These are phyloP conservation scores for Leccinum variicolor DNA, from an alignment of 768 basidiomycete genomes.

Conservation along the genomic window DNA sequence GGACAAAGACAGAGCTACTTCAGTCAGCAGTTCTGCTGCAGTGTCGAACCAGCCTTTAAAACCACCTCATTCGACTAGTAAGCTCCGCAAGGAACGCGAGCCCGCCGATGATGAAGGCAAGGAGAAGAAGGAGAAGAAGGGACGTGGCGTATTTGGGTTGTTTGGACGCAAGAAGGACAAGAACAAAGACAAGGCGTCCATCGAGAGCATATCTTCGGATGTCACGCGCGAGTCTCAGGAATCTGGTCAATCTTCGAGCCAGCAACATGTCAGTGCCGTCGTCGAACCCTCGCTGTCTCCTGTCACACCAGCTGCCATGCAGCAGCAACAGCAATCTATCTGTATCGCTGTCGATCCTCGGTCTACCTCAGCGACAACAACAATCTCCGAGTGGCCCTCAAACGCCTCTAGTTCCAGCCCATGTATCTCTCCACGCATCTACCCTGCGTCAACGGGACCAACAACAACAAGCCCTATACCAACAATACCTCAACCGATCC, in stretches of 20 bases:
- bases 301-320: conserved; percentile 49
- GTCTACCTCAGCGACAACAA: conserved; percentile 21
- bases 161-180: conserved; percentile 79
- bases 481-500: conserved; percentile 85
- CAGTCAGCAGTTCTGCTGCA: conserved; percentile 25
- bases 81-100: conserved; percentile 45
- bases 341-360: conserved; percentile 18
- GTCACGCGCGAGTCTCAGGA: conserved; percentile 58
- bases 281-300: conserved; percentile 43
- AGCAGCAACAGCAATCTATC: conserved; percentile 52
- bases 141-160: conserved; percentile 73
- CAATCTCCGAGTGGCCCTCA: conserved; percentile 25
- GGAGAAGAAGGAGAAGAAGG: conserved; percentile 60
- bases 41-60: conserved; percentile 22
- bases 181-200: conserved; percentile 56
- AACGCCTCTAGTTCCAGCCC: conserved; percentile 29
- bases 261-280: conserved; percentile 28
- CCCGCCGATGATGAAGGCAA: conserved; percentile 46
- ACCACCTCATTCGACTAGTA: conserved; percentile 17
- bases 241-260: conserved; percentile 51
- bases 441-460: conserved; percentile 84
- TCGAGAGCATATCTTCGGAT: conserved; percentile 50
- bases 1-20: conserved; percentile 45
- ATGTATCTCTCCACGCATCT: conserved; percentile 58
- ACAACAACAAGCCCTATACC: conserved; percentile 84